Conservation (phyloP, 2,329 filamentous ascomycete genomes). For the Knoxdaviesia capensis region DNA sequence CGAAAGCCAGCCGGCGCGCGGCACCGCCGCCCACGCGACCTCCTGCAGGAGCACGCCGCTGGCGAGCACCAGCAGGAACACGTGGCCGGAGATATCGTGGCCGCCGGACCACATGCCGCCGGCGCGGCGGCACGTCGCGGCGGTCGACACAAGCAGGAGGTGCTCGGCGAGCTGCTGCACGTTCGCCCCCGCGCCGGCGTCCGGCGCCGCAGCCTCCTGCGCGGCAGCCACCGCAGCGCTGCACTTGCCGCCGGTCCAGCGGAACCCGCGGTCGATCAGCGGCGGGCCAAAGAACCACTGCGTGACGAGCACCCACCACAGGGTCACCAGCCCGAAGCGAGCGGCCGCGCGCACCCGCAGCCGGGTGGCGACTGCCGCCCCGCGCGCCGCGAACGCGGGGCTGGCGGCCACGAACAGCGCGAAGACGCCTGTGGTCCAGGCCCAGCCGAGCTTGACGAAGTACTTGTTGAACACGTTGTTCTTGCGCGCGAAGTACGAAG, state of each 20-base stretch:
- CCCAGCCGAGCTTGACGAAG: constrained; percentile 93
- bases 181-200: constrained; percentile 8
- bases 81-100: constrained; percentile 89
- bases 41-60: constrained; percentile 70
- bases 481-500: constrained; percentile 86
- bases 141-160: constrained; percentile 38
- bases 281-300: constrained; percentile 94
- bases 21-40: constrained; percentile 37
- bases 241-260: constrained; percentile 74
- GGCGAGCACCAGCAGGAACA: constrained; percentile 76
- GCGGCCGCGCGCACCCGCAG: constrained; percentile 31
- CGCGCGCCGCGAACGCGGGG: constrained; percentile 25
- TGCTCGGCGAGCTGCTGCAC: too few species aligned
- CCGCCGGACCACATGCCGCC: constrained; percentile 83
- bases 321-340: constrained; percentile 54
- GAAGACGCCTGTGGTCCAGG: constrained; percentile 69
- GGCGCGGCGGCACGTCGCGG: constrained; percentile 60
- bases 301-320: constrained; percentile 69
- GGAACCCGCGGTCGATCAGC: constrained; percentile 76
- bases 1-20: constrained; percentile 15
- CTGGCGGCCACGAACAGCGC: constrained; percentile 49
- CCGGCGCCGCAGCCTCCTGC: constrained; percentile 23
- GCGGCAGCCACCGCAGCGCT: constrained; percentile 35
- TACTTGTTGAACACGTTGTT: constrained; percentile 78
- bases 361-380: constrained; percentile 12